Conservation (phyloP, 2,329 filamentous ascomycete genomes). For the Aspergillus persii region DNA sequence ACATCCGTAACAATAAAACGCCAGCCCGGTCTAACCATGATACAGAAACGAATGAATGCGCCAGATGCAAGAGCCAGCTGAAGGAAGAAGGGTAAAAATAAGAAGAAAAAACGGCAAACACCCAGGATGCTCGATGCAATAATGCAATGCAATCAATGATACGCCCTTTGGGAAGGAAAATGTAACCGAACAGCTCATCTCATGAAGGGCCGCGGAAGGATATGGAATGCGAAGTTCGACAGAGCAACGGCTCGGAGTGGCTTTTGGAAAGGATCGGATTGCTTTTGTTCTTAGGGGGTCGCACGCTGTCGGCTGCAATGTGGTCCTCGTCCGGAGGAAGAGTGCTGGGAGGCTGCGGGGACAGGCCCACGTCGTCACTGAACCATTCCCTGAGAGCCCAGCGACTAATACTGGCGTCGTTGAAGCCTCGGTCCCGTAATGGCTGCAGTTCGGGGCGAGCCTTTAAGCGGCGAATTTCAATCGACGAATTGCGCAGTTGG, state of each 20-base stretch:
- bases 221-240: neutral
- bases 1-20: neutral
- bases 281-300: neutral
- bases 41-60: neutral
- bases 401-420: conserved; percentile 20
- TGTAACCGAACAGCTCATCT: neutral
- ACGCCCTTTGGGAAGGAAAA: neutral
- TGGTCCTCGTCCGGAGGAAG: neutral
- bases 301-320: neutral
- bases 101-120: neutral
- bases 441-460: conserved; percentile 18
- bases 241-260: neutral
- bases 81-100: too few relatives aligned
- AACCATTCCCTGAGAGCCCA: conserved; percentile 25
- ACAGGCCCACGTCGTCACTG: conserved; percentile 13
- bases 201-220: neutral
- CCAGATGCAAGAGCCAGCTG: neutral
- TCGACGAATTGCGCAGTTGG: conserved; percentile 28
- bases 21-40: neutral
- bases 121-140: neutral
- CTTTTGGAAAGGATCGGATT: neutral
- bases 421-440: conserved; percentile 17
- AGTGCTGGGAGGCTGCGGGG: neutral
- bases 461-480: conserved; percentile 26
- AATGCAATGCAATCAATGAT: neutral